Evolutionary conservation across 164 flowering plant genomes (phyloP), one percentile per base, ranked within the genome.

Genomic region (Houttuynia cordata): DNA sequence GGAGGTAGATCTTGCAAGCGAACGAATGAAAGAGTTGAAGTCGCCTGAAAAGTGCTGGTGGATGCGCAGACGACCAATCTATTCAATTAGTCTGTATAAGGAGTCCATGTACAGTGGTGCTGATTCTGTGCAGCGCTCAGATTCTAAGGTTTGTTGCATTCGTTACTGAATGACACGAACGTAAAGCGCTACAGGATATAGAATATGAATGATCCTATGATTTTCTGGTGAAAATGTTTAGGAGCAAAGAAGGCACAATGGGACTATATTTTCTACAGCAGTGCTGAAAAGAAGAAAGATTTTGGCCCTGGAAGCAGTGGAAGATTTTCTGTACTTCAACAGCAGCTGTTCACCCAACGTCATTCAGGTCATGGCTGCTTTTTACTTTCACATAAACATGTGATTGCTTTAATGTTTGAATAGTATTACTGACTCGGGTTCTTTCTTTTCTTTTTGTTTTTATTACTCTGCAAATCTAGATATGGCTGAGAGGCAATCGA

Each of bases 301-400:
- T 53, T 55, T 73, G 24, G 82, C 83, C 63, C 80, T 83, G 81
- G 82, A 67, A 61, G 83, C 85, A 1, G 83, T 82, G n/a, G 96
- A 88, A 72, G 96, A 88, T 70, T 88, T 88, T 72, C 71, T 85
- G 64, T 88, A 88, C 76, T 56, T 85, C 45, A 79, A 62, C 61
- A 75, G 80, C 79, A 78, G 75, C 74, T 73, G 81, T 55, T 79
- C 87, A 42, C 67, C 82, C 40, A 77, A 53, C 76, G 68, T 57
- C 45, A 68, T 88, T 62, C 63, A 86, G 87, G 94, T 86, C 65
- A 62, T 20, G 52, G 7, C 13, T 45, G 37, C 5, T 10, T 53
- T 40, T 41, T 53, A 9, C 17, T 13, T n/a, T n/a, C n/a, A n/a
- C n/a, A n/a, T n/a, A n/a, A n/a, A n/a, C n/a, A n/a, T n/a, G n/a